Evolutionary conservation across 768 basidiomycete genomes (phyloP), one percentile per base, ranked within the genome.

Genomic region (Boletus patriciae): DNA sequence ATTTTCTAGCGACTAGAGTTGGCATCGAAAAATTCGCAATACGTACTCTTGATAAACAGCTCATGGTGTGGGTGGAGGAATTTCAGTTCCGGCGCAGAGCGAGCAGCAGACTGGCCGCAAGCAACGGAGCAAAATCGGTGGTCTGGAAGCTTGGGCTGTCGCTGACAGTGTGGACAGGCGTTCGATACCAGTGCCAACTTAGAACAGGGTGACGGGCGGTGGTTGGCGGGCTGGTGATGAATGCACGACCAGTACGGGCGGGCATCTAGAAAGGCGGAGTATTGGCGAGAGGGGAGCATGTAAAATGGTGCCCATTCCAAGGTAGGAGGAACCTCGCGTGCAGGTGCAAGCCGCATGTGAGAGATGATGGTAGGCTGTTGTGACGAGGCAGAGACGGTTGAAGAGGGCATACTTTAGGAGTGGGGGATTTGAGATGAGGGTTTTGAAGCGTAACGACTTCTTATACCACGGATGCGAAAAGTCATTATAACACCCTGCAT

Each of bases 121-220:
- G 25, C 15, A 18, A 50, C 15, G 6, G 67, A 66, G 8, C 66
- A 69, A 46, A 69, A 70, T 1, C 59, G 52, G 19, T 57, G 55
- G 18, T 68, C 34, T 9, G 58, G 58, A 18, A 33, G 55, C 31
- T 61, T 66, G 10, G 61, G 57, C 9, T 19, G 38, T 41, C 25
- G 19, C 41, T 25, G 34, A 46, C 67, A 68, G 7, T 63, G 59
- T 0, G 63, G 68, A n/a, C 67, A 68, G 9, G 52, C 44, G 31
- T 53, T 59, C 7, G 36, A 56, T 7, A 18, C 21, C 4, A 18
- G 3, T 2, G 25, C 29, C 19, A 6, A 6, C 13, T n/a, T 6
- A 4, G 19, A 23, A 46, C 9, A 2, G 10, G 25, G 6, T 10
- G 52, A 6, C 6, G 9, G 15, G n/a, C 27, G 23, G 3, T 33